phyloP scores from a whole-genome alignment of 2,329 filamentous ascomycete species.

The Chrysosporium keratinophilum region DNA sequence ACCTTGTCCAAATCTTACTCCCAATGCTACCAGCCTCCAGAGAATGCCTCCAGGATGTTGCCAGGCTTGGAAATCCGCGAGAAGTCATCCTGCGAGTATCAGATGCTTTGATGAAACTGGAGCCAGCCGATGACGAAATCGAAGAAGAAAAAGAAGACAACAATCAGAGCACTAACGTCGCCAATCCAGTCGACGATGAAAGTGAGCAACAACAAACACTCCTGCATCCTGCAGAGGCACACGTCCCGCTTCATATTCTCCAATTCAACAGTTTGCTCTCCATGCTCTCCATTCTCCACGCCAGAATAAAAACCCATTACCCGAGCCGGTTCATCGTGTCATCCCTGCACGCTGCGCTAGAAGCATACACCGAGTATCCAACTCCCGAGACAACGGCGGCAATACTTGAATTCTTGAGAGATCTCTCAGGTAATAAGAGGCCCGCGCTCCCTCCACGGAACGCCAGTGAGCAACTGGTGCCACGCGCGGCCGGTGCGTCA shows the following conservation, averaged over 20 bases:
- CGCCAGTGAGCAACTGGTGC: slow-evolving; percentile 40
- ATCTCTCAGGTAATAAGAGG: slow-evolving; percentile 47
- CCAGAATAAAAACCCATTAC: slow-evolving; percentile 52
- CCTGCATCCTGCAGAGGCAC: slow-evolving; percentile 5
- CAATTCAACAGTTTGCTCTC: slow-evolving; percentile 36
- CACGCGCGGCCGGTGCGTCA: slow-evolving; percentile 24
- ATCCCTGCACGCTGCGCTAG: slow-evolving; percentile 51
- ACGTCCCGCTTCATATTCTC: slow-evolving; percentile 22
- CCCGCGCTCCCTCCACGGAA: slow-evolving; percentile 51
- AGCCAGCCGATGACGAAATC: slow-evolving; percentile 35
- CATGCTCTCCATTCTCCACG: slow-evolving; percentile 50
- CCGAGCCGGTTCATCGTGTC: slow-evolving; percentile 56
- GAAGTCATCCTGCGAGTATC: slow-evolving; percentile 56
- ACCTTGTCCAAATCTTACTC: slow-evolving; percentile 51
- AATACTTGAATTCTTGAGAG: slow-evolving; percentile 48
- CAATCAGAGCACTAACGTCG: slow-evolving; percentile 11
- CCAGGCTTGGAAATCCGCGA: slow-evolving; percentile 51
- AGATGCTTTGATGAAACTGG: slow-evolving; percentile 49
- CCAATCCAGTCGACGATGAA: slow-evolving; percentile 8
- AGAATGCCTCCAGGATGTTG: slow-evolving; percentile 52
- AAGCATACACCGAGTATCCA: slow-evolving; percentile 48
- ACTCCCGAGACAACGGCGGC: slow-evolving; percentile 48
- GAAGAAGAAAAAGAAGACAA: slow-evolving; percentile 27
- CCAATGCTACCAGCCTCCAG: slow-evolving; percentile 50
- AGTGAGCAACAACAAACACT: slow-evolving; percentile 7